These are phyloP conservation scores for Excoecaria cochinchinensis DNA, from an alignment of 345 rosid genomes.

Conservation along the genomic window DNA sequence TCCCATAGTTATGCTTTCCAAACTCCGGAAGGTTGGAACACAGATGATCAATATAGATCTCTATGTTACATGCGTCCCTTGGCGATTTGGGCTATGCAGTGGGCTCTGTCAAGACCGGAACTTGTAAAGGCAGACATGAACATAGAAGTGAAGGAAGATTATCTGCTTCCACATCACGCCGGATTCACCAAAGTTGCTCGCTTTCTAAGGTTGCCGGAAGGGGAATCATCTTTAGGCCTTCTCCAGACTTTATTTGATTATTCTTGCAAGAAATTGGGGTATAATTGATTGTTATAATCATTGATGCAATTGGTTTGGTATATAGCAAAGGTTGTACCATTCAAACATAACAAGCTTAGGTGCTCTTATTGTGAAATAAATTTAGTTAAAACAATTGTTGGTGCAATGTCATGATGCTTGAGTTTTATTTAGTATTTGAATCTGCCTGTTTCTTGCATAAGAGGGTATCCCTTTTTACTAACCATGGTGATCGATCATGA, in stretches of 20 bases:
- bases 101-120: slow-evolving; percentile 62
- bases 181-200: slow-evolving; percentile 69
- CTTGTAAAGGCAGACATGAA: slow-evolving; percentile 29
- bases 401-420: neutral
- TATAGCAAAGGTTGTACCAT: neutral
- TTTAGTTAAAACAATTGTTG: neutral
- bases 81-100: slow-evolving; percentile 97
- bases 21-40: slow-evolving; percentile 91
- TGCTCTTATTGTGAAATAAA: neutral
- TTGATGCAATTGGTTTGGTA: neutral
- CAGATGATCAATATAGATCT: slow-evolving; percentile 56
- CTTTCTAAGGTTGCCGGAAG: slow-evolving; percentile 58
- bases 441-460: too few species aligned
- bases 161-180: slow-evolving; percentile 37
- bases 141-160: slow-evolving; percentile 33
- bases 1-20: slow-evolving; percentile 71
- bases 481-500: too few species aligned
- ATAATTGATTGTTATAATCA: slow-evolving; percentile 8
- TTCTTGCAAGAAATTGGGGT: slow-evolving; percentile 56
- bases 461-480: too few species aligned
- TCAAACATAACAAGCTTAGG: neutral
- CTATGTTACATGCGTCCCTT: slow-evolving; percentile 79
- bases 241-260: slow-evolving; percentile 62
- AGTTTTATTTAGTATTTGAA: neutral
- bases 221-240: slow-evolving; percentile 37